These are phyloP conservation scores for Viola odorata DNA, from an alignment of 345 rosid species.

Conservation along the genomic window DNA sequence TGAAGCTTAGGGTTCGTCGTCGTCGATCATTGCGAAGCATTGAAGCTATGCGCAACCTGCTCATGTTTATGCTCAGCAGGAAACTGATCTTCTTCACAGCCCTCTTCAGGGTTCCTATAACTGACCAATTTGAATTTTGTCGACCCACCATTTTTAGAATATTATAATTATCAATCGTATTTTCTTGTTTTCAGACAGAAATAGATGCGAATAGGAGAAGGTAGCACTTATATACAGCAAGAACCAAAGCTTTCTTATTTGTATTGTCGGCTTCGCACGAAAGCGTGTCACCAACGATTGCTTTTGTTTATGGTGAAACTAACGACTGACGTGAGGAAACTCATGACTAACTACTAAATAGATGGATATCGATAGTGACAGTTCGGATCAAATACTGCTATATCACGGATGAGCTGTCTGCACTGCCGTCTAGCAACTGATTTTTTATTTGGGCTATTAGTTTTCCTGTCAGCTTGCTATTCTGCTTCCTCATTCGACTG, in stretches of 20 bases:
- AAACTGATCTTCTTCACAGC: constrained; percentile 22
- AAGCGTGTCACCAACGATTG: not conserved
- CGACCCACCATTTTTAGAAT: constrained; percentile 4
- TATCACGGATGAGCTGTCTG: not conserved
- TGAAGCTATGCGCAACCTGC: constrained; percentile 22
- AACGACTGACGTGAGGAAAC: not conserved
- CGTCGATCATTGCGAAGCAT: not conserved
- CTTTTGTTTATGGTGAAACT: not conserved
- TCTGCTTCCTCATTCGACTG: not conserved
- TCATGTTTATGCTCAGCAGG: constrained; percentile 5
- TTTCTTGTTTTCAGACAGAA: too few relatives aligned
- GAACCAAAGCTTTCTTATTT: not conserved
- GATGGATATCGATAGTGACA: not conserved
- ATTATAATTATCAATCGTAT: not conserved
- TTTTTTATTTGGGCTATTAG: not conserved
- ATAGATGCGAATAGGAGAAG: too few relatives aligned
- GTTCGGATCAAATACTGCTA: not conserved
- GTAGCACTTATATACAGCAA: too few relatives aligned
- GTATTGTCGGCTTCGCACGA: not conserved
- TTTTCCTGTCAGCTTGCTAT: not conserved
- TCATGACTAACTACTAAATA: not conserved
- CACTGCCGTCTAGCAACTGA: not conserved
- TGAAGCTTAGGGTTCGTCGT: constrained; percentile 19
- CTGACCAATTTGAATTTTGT: constrained; percentile 8
- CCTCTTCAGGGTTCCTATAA: constrained; percentile 18